Percentiles rank a stretch among this genome's conserved stretches.
Conservation (phyloP, 768 basidiomycete genomes). For the Suillus bovinus region DNA sequence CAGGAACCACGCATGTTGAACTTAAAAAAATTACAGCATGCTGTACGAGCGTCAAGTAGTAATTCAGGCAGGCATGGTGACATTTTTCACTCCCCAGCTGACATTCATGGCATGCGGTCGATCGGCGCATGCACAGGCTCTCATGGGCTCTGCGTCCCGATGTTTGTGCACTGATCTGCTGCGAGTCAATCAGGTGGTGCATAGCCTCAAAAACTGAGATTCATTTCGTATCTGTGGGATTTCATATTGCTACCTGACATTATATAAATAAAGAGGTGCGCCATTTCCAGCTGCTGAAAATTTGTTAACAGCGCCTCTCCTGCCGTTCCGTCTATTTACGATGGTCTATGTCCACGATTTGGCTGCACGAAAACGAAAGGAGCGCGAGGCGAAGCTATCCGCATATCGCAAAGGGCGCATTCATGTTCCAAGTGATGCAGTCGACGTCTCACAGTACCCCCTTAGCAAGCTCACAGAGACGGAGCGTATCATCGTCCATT, state of each 20-base stretch:
- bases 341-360: conserved; percentile 2
- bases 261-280: conserved; percentile 1
- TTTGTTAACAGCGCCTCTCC: neutral
- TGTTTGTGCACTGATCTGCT: neutral
- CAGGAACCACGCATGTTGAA: neutral
- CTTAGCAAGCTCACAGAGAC: conserved; percentile 25
- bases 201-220: neutral
- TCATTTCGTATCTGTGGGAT: neutral
- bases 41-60: neutral
- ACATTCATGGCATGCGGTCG: neutral
- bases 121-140: neutral
- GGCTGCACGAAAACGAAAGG: conserved; percentile 23
- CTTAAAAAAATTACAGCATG: neutral
- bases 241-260: neutral
- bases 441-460: conserved; percentile 28
- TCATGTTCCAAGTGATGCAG: conserved; percentile 6
- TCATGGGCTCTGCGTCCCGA: neutral
- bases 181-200: neutral
- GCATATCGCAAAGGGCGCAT: conserved; percentile 8
- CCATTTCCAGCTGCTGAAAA: neutral
- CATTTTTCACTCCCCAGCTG: neutral
- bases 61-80: neutral
- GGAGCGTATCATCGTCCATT: conserved; percentile 30
- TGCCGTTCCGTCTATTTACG: too few species aligned
- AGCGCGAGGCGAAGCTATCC: conserved; percentile 23